phyloP scores from a whole-genome alignment of 768 basidiomycete genomes.

The Leccinum rimulosum region DNA sequence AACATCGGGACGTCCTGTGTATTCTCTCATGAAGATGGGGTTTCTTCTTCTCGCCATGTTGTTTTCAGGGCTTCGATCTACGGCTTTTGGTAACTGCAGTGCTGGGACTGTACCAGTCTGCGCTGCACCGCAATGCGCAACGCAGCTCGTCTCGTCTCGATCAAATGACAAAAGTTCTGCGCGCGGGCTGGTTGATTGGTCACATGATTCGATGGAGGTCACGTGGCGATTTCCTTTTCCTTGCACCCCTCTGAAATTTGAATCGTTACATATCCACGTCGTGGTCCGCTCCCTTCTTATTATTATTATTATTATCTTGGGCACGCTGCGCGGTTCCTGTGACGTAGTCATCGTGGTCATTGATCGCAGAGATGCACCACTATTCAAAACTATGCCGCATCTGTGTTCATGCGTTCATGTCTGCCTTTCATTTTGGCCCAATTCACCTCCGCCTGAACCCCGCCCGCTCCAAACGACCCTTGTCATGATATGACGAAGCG shows the following conservation, averaged over 20 bases:
- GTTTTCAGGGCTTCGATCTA: neutral
- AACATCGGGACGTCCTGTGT: neutral
- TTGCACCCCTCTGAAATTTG: neutral
- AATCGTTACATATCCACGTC: slow-evolving; percentile 14
- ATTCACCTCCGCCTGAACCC: slow-evolving; percentile 28
- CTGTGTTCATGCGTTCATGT: slow-evolving; percentile 13
- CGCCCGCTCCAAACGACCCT: neutral
- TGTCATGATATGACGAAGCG: slow-evolving; percentile 1
- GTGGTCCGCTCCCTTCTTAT: slow-evolving; percentile 10
- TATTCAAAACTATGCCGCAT: neutral
- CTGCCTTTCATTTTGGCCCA: neutral
- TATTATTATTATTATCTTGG: neutral
- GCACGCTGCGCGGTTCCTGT: slow-evolving; percentile 24
- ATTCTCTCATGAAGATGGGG: neutral
- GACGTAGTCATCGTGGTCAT: slow-evolving; percentile 22
- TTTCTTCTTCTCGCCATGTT: neutral
- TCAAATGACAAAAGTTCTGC: neutral
- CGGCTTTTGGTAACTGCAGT: neutral
- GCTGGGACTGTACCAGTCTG: neutral
- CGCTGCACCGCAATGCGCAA: neutral
- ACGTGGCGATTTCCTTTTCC: slow-evolving; percentile 1
- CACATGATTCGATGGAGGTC: neutral
- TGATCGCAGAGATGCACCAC: neutral
- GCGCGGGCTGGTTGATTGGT: neutral
- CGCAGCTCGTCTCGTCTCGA: neutral